phyloP scores from a whole-genome alignment of 2,329 filamentous ascomycete genomes.

The Alternaria gaisen region DNA sequence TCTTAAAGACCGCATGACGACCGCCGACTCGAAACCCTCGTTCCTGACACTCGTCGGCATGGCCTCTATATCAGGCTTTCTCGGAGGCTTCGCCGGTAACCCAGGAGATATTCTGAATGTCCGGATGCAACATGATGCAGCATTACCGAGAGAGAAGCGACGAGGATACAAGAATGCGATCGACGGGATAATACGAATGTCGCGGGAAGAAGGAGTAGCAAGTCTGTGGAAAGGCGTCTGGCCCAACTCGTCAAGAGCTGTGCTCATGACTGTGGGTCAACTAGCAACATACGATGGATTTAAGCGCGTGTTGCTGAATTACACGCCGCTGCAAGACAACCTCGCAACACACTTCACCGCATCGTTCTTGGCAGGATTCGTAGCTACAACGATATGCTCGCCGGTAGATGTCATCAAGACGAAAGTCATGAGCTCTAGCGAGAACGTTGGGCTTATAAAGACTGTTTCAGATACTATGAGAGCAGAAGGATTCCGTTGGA shows the following conservation, averaged over 20 bases:
- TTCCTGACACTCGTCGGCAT: conserved; percentile 83
- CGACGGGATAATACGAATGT: conserved; percentile 86
- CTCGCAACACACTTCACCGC: conserved; percentile 81
- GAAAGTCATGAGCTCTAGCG: conserved; percentile 76
- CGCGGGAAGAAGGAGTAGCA: conserved; percentile 78
- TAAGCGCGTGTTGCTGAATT: conserved; percentile 73
- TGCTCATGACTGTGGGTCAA: conserved; percentile 88
- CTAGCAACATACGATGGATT: conserved; percentile 85
- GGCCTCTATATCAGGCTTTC: conserved; percentile 82
- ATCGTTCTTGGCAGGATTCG: conserved; percentile 79
- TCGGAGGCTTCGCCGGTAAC: conserved; percentile 91
- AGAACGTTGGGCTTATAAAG: conserved; percentile 63
- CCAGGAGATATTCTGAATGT: conserved; percentile 97
- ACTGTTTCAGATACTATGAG: conserved; percentile 73
- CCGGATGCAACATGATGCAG: conserved; percentile 93
- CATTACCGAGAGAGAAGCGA: conserved; percentile 75
- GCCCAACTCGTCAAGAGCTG: conserved; percentile 81
- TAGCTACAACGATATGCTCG: conserved; percentile 84
- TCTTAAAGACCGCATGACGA: conserved; percentile 76
- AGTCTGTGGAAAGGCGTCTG: conserved; percentile 86
- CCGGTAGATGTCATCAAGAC: conserved; percentile 93
- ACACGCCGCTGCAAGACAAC: conserved; percentile 72
- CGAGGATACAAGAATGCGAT: conserved; percentile 91
- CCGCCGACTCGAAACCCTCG: conserved; percentile 64
- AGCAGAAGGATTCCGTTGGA: conserved; percentile 78